Evolutionary conservation across 1,139 yeast species (phyloP).

Genomic region (Geotrichum restrictum): DNA sequence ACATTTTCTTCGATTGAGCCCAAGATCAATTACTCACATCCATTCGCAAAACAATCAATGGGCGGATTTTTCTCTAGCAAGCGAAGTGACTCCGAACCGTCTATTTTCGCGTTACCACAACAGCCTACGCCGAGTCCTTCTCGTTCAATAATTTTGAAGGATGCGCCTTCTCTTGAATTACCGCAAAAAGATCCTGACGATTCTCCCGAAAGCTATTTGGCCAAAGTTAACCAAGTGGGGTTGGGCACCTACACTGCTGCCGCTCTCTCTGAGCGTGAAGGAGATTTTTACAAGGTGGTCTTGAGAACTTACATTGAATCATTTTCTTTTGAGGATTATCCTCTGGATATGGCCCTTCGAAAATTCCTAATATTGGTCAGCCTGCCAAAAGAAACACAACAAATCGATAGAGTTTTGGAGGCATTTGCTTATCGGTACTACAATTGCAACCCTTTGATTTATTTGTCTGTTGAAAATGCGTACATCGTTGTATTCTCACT

Average conservation of each 20-base stretch:
- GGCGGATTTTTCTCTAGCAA: slow-evolving; percentile 9
- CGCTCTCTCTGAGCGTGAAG: slow-evolving; percentile 40
- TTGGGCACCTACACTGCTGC: slow-evolving; percentile 41
- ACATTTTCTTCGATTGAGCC: slow-evolving; percentile 10
- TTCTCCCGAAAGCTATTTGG: slow-evolving; percentile 39
- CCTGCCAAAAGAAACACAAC: slow-evolving; percentile 66
- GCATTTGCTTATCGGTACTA: slow-evolving; percentile 51
- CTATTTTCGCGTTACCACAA: not conserved
- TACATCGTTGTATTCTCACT: slow-evolving; percentile 58
- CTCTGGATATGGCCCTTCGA: slow-evolving; percentile 60
- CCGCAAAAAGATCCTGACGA: slow-evolving; percentile 40
- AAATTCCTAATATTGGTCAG: slow-evolving; percentile 53
- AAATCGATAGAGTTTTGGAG: slow-evolving; percentile 60
- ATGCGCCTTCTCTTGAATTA: slow-evolving; percentile 10
- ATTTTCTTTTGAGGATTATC: slow-evolving; percentile 50
- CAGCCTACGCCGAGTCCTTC: not conserved
- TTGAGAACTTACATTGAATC: slow-evolving; percentile 40
- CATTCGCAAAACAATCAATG: not conserved
- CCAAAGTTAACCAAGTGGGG: slow-evolving; percentile 35
- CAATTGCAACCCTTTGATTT: slow-evolving; percentile 42
- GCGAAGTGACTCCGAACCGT: not conserved
- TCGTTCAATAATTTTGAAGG: not conserved
- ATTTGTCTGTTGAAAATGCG: slow-evolving; percentile 47
- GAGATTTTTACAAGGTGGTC: slow-evolving; percentile 40
- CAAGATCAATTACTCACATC: not conserved